Conservation (phyloP, 106 monocot species). For the Acorus calamus region DNA sequence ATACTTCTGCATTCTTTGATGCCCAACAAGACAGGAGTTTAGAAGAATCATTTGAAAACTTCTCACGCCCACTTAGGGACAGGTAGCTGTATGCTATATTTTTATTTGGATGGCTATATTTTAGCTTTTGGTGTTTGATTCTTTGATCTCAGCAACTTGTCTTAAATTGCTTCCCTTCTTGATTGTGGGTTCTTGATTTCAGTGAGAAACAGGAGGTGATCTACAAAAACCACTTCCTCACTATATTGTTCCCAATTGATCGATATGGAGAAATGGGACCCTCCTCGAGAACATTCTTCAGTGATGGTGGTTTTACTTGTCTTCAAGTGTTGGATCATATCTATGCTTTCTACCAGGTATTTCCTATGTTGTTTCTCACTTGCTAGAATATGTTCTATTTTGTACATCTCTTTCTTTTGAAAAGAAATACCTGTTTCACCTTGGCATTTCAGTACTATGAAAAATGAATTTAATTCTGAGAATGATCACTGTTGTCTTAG, state of each 20-base stretch:
- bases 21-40: conserved; percentile 30
- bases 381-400: background rate
- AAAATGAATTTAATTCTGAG: too few relatives aligned
- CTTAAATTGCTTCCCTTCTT: background rate
- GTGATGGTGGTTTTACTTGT: conserved; percentile 66
- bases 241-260: conserved; percentile 84
- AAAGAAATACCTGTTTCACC: too few relatives aligned
- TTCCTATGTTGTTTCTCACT: background rate
- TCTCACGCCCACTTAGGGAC: conserved; percentile 73
- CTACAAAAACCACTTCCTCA: conserved; percentile 77
- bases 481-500: too few relatives aligned
- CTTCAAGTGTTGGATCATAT: conserved; percentile 68
- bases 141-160: background rate
- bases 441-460: too few relatives aligned
- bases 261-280: conserved; percentile 88
- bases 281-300: conserved; percentile 77
- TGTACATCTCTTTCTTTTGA: too few relatives aligned
- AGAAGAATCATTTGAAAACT: conserved; percentile 37
- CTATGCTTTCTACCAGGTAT: conserved; percentile 86
- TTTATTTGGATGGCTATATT: too few relatives aligned
- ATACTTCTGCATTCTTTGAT: conserved; percentile 17
- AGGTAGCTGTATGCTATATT: conserved; percentile 24
- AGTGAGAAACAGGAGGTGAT: conserved; percentile 72
- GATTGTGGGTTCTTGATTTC: conserved; percentile 9
- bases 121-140: background rate